These are phyloP conservation scores for Trichoderma asperellum DNA, from an alignment of 2,329 filamentous ascomycete species.

Conservation along the genomic window DNA sequence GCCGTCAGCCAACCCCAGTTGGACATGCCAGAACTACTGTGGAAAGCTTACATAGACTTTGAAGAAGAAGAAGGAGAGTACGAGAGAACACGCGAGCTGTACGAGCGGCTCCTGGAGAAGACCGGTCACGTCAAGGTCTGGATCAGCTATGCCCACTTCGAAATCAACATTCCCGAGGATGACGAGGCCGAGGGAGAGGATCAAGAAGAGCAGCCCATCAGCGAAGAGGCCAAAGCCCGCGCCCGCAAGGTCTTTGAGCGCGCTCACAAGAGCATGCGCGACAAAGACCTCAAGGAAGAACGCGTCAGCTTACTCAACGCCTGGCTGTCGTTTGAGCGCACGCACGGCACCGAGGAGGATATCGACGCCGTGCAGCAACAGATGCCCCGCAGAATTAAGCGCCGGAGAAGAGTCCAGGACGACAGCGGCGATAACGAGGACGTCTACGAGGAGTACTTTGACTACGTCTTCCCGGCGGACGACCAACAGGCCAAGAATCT, in stretches of 20 bases:
- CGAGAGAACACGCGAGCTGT: slow-evolving; percentile 76
- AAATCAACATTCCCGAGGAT: slow-evolving; percentile 87
- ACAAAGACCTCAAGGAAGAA: slow-evolving; percentile 89
- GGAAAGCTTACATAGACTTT: slow-evolving; percentile 99
- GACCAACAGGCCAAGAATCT: slow-evolving; percentile 84
- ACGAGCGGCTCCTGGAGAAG: slow-evolving; percentile 89
- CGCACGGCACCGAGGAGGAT: slow-evolving; percentile 75
- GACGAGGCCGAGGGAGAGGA: slow-evolving; percentile 61
- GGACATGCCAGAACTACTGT: slow-evolving; percentile 96
- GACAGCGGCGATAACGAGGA: slow-evolving; percentile 23
- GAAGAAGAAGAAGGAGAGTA: slow-evolving; percentile 96
- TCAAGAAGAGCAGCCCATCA: slow-evolving; percentile 70
- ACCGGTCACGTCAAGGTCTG: slow-evolving; percentile 99
- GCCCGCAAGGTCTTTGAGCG: slow-evolving; percentile 84
- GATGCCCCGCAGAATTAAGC: slow-evolving; percentile 93
- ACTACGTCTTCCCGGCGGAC: slow-evolving; percentile 96
- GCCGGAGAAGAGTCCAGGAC: slow-evolving; percentile 87
- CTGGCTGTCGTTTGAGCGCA: slow-evolving; percentile 90
- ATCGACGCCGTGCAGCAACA: slow-evolving; percentile 84
- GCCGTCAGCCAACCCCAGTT: slow-evolving; percentile 80
- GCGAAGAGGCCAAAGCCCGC: slow-evolving; percentile 79
- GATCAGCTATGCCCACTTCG: slow-evolving; percentile 98
- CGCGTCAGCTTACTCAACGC: slow-evolving; percentile 88
- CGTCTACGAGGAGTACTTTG: slow-evolving; percentile 90
- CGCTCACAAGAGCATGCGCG: slow-evolving; percentile 84